Percentiles rank a stretch among this genome's conserved stretches.
These are phyloP conservation scores for Tricholoma sp. DNA, from an alignment of 768 basidiomycete species.

Conservation along the genomic window DNA sequence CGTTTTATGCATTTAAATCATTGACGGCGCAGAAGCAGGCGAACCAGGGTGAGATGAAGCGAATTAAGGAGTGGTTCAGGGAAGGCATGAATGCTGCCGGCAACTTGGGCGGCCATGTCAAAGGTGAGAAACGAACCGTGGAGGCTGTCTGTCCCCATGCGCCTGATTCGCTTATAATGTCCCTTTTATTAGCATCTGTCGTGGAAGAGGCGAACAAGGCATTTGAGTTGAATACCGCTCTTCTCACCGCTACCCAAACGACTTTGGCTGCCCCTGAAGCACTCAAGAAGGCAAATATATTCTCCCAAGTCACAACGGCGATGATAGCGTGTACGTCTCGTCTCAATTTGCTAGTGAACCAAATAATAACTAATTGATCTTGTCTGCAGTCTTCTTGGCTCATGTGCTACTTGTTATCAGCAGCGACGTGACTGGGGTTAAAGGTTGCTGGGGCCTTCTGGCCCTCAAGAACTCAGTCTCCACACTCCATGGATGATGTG, in stretches of 20 bases:
- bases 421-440: conserved; percentile 39
- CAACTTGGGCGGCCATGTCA: conserved; percentile 32
- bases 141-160: not conserved
- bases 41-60: conserved; percentile 56
- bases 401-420: conserved; percentile 44
- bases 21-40: conserved; percentile 42
- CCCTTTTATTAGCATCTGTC: conserved; percentile 30
- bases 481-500: not conserved
- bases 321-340: conserved; percentile 28
- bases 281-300: conserved; percentile 22
- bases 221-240: conserved; percentile 42
- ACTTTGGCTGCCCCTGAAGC: conserved; percentile 7
- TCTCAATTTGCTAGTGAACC: not conserved
- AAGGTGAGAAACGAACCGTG: conserved; percentile 29
- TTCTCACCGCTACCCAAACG: conserved; percentile 36
- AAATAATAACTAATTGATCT: not conserved
- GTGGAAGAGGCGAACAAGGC: conserved; percentile 44
- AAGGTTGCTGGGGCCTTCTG: conserved; percentile 41
- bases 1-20: conserved; percentile 67
- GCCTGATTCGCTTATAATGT: not conserved
- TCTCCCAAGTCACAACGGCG: conserved; percentile 31
- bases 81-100: conserved; percentile 49
- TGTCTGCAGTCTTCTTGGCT: conserved; percentile 37
- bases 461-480: conserved; percentile 36
- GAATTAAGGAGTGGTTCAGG: conserved; percentile 70